These are phyloP conservation scores for Stylosanthes scabra DNA, from an alignment of 331 rosid genomes.

Conservation along the genomic window DNA sequence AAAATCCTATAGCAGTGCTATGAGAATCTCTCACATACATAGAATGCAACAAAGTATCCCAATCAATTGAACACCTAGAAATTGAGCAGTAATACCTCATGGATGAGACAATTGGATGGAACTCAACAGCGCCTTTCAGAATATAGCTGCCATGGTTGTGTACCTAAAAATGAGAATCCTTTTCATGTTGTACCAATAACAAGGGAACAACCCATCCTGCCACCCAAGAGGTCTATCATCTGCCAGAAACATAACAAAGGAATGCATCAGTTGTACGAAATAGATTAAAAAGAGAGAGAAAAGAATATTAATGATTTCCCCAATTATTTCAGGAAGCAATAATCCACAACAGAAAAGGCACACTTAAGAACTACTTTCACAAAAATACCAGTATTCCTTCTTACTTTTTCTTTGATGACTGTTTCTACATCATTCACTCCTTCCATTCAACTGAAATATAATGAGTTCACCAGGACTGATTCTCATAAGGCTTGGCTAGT, in stretches of 20 bases:
- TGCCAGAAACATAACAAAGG: not conserved
- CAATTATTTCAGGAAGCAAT: not conserved
- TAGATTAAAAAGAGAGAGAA: not conserved
- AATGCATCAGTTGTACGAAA: not conserved
- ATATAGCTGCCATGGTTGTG: not conserved
- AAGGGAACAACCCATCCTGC: not conserved
- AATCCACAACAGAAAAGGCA: not conserved
- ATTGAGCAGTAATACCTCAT: not conserved
- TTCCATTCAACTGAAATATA: not conserved
- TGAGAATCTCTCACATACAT: not conserved
- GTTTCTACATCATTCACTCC: constrained; percentile 17
- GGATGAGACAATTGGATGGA: not conserved
- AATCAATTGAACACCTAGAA: not conserved
- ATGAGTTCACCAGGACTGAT: no score
- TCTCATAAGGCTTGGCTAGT: no score
- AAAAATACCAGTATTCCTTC: not conserved
- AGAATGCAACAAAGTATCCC: not conserved
- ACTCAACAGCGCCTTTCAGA: constrained; percentile 1
- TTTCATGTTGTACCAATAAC: not conserved
- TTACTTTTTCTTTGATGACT: not conserved
- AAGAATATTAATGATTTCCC: not conserved
- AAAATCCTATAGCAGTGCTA: not conserved
- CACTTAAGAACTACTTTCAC: not conserved
- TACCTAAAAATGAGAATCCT: constrained; percentile 2
- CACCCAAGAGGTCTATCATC: not conserved